Percentiles rank a stretch among this genome's conserved stretches.
phyloP scores from a whole-genome alignment of 495 filamentous ascomycete species.

The Penicillium silybi region DNA sequence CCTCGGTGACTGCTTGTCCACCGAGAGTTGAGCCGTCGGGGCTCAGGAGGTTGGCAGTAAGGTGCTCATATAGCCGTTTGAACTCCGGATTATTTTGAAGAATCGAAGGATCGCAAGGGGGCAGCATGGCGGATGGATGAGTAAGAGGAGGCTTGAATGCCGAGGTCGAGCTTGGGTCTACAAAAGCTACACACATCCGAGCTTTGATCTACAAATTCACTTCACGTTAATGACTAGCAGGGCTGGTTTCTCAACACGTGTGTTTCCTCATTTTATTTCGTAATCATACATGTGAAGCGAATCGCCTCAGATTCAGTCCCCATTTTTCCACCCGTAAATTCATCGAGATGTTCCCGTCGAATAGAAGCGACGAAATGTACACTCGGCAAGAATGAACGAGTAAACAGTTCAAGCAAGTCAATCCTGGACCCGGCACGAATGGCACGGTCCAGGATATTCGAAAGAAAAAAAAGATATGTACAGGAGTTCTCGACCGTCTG shows the following conservation, averaged over 20 bases:
- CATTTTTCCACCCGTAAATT: slow-evolving; percentile 9
- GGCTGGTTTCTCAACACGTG: no score
- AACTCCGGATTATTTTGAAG: slow-evolving; percentile 63
- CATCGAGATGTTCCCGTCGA: slow-evolving; percentile 3
- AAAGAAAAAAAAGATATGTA: slow-evolving; percentile 1
- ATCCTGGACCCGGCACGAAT: slow-evolving; percentile 4
- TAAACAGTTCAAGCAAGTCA: slow-evolving; percentile 12
- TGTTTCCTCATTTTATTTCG: slow-evolving; percentile 44
- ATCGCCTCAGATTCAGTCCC: slow-evolving; percentile 19
- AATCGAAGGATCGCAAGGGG: slow-evolving; percentile 58
- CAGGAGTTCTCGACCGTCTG: neutral
- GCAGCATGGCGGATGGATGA: slow-evolving; percentile 53
- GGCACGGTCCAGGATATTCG: neutral
- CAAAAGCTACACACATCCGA: no score
- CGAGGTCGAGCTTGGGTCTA: neutral
- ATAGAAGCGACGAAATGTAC: neutral
- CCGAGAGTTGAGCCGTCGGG: slow-evolving; percentile 59
- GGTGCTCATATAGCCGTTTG: slow-evolving; percentile 55
- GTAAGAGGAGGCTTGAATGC: slow-evolving; percentile 22
- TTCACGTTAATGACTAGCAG: no score
- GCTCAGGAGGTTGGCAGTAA: slow-evolving; percentile 57
- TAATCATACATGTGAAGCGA: slow-evolving; percentile 43
- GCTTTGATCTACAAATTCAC: no score
- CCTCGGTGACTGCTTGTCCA: slow-evolving; percentile 48
- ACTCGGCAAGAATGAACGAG: neutral